Evolutionary conservation across 352 stramenopile genomes (phyloP), one percentile per base, ranked within the genome.

Genomic region (Phytophthora ramorum): DNA sequence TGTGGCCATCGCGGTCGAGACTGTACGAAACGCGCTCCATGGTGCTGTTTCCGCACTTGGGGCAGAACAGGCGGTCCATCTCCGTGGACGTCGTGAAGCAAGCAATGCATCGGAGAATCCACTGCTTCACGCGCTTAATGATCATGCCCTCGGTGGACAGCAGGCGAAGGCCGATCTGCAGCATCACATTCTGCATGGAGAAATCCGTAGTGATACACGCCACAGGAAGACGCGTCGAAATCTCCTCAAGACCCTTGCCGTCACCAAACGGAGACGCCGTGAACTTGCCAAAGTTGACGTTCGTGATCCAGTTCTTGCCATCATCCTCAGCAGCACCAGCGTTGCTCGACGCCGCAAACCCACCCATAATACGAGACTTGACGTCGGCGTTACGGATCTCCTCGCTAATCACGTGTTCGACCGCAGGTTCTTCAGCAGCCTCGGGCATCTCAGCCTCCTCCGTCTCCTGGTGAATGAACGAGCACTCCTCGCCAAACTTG

Each of bases 81-180:
- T 98, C 92, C 2, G 79, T 96, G 63, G 83, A 98, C 73, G 71
- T 99, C 50, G 95, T 97, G 76, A 98, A 99, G 72, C 98, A 99
- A 22, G 97, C 96, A 32, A 96, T 90, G 66, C 98, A 99, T 48
- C 98, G 95, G 28, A 98, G 88, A 20, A 99, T 98, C 95, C 97
- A 99, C 60, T 98, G 86, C 75, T 95, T 94, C 20, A 96, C 87
- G 30, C 89, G 87, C 71, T 90, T 90, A 63, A 96, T 95, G 40
- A 90, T 69, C 88, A 95, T 93, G 45, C 88, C 88, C 9, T 96
- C 88, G 0, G 80, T 87, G 13, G 85, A 94, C 17, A 96, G 58
- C 40, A 95, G 78, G 17, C 85, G 79, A 49, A 96, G 56, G 7
- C 88, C 88, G n/a, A 96, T 92, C 82, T 96, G 88, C n/a, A 96